Percentiles rank a stretch among this genome's conserved stretches.
These are phyloP conservation scores for Chenopodium quinoa DNA, from an alignment of 148 eudicot genomes.

Conservation along the genomic window DNA sequence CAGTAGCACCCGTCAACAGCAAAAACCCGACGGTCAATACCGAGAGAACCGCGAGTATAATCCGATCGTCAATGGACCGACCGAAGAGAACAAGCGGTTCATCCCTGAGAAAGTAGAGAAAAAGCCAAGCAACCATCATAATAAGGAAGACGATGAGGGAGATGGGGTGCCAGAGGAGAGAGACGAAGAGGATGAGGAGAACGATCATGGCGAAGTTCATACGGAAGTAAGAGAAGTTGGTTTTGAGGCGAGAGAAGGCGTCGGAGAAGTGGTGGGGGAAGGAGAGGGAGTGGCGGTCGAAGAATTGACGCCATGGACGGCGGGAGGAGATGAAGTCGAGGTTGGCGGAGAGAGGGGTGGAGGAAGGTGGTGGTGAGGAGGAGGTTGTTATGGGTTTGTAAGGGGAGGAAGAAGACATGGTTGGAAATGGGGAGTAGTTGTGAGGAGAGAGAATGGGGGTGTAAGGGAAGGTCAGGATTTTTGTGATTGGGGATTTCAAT, in stretches of 20 bases:
- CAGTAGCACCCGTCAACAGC: slow-evolving; percentile 51
- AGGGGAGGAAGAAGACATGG: slow-evolving; percentile 3
- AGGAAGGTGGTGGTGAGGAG: slow-evolving; percentile 8
- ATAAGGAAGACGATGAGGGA: slow-evolving; percentile 68
- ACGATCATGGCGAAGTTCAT: slow-evolving; percentile 63
- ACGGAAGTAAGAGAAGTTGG: slow-evolving; percentile 59
- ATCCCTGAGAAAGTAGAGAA: slow-evolving; percentile 74
- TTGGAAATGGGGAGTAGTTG: not conserved
- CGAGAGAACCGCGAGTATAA: slow-evolving; percentile 43
- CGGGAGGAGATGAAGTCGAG: slow-evolving; percentile 55
- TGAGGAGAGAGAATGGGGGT: not conserved
- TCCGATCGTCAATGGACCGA: slow-evolving; percentile 41
- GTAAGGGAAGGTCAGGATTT: not conserved
- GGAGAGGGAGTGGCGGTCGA: slow-evolving; percentile 42
- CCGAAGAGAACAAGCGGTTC: slow-evolving; percentile 49
- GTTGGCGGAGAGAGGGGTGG: slow-evolving; percentile 34
- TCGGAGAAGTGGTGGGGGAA: slow-evolving; percentile 32
- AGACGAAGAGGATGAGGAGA: slow-evolving; percentile 53
- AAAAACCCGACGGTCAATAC: slow-evolving; percentile 48
- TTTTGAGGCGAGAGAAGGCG: slow-evolving; percentile 42
- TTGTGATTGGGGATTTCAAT: not conserved
- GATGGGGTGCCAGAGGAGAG: slow-evolving; percentile 80
- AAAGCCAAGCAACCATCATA: slow-evolving; percentile 64
- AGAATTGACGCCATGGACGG: slow-evolving; percentile 72
- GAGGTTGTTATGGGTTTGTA: slow-evolving; percentile 27